Evolutionary conservation across 768 basidiomycete species (phyloP), one percentile per base, ranked within the genome.

Genomic region (Tricholoma sp.): DNA sequence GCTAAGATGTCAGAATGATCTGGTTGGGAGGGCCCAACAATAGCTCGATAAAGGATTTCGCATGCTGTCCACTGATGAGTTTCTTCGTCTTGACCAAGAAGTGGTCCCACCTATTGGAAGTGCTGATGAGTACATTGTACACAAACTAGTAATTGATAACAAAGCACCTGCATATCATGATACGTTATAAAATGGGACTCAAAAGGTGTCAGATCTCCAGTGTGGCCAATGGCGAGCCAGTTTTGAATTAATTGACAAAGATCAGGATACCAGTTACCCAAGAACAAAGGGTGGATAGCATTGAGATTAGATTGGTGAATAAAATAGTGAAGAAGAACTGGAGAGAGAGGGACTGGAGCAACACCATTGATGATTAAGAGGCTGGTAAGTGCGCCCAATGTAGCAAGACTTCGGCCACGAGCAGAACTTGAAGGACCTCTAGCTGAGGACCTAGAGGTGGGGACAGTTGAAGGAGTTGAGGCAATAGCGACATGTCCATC

Each of bases 141-240:
- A 17, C 34, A 32, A 12, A 28, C 39, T 41, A 41, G 39, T 41
- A 24, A 2, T 24, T 24, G 24, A 48, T 48, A 48, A 48, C 11
- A 24, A 32, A 8, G 47, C 20, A 48, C 47, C 47, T 48, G 47
- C 10, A 24, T 48, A 24, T 48, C 18, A 28, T 48, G 47, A 32
- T 48, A 48, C 11, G 7, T 48, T 28, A 32, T 28, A n/a, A 48
- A 50, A 36, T 50, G 49, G 20, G 49, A 50, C 34, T 50, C 32
- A 33, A 50, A 33, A 24, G 31, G 49, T 32, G 32, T 28, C 3
- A 29, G 32, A 33, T 50, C 49, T 50, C 56, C 55, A 18, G 18
- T 41, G n/a, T 15, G 28, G 11, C 55, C 56, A 41, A 51, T 18
- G 17, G 31, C 18, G 11, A 51, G 49, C 56, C 56, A 57, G 49